Evolutionary conservation across 2,329 filamentous ascomycete genomes (phyloP).

Genomic region (Hymenoscyphus albidus): DNA sequence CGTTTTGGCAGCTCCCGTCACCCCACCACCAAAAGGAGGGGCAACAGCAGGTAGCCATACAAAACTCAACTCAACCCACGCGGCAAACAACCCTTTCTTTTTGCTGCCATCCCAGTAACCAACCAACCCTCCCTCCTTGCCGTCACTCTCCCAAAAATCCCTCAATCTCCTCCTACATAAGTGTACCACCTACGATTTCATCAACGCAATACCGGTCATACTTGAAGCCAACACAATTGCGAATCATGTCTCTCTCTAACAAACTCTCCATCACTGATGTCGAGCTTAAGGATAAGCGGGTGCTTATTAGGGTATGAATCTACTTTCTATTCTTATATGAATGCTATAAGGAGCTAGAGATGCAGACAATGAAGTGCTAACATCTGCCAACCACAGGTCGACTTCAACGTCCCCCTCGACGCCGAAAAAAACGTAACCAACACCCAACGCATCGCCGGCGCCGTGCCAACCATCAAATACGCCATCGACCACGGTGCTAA

Average conservation of each 20-base stretch:
- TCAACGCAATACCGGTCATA: too few species aligned
- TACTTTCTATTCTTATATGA: background rate
- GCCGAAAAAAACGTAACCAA: constrained; percentile 92
- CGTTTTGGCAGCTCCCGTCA: background rate
- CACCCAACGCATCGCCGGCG: constrained; percentile 96
- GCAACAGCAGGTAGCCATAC: background rate
- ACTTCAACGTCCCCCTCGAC: constrained; percentile 99
- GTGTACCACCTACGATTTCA: too few species aligned
- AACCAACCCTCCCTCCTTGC: background rate
- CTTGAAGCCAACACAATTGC: constrained; percentile 17
- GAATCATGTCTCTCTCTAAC: constrained; percentile 91
- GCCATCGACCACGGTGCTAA: constrained; percentile 87
- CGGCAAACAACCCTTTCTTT: background rate
- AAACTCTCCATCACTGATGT: constrained; percentile 97
- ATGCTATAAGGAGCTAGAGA: background rate
- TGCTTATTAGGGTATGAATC: constrained; percentile 83
- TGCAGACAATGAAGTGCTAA: constrained; percentile 3
- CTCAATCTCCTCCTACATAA: background rate
- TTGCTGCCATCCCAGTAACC: too few species aligned
- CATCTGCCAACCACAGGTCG: constrained; percentile 60
- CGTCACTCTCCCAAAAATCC: background rate
- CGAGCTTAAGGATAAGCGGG: constrained; percentile 96
- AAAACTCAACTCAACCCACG: background rate
- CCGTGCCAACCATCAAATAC: constrained; percentile 92
- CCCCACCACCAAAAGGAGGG: constrained; percentile 2